Conservation (phyloP, 1,284 basidiomycete genomes). For the Tetrapyrgos nigripes region DNA sequence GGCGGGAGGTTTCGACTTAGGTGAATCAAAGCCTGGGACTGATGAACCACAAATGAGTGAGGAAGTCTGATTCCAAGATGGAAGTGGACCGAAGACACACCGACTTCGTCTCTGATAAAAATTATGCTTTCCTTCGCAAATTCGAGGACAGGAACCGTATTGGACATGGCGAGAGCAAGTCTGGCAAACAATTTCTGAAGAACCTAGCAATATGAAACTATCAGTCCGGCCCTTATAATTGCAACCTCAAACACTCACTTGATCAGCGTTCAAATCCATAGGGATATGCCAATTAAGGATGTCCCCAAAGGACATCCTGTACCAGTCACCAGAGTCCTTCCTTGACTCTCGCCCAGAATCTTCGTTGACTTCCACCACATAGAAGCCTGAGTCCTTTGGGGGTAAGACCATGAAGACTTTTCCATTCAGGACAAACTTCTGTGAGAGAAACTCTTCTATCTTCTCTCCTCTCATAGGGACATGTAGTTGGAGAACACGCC, state of each 20-base stretch:
- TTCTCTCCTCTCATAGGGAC: conserved; percentile 23
- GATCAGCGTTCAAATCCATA: conserved; percentile 52
- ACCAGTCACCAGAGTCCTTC: conserved; percentile 41
- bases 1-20: conserved; percentile 46
- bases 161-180: conserved; percentile 69
- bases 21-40: conserved; percentile 33
- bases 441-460: conserved; percentile 31
- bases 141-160: conserved; percentile 62
- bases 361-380: conserved; percentile 49
- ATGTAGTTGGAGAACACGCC: conserved; percentile 46
- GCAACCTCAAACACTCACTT: conserved; percentile 48
- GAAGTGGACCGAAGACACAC: conserved; percentile 21
- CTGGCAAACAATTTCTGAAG: conserved; percentile 71
- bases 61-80: background rate
- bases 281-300: conserved; percentile 73
- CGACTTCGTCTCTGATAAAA: conserved; percentile 56
- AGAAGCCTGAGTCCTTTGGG: conserved; percentile 51
- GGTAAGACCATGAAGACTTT: conserved; percentile 50
- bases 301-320: conserved; percentile 49
- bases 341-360: conserved; percentile 36
- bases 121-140: conserved; percentile 56
- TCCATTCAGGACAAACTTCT: conserved; percentile 52
- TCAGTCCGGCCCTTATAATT: background rate
- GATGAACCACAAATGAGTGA: conserved; percentile 29
- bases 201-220: conserved; percentile 45